phyloP scores from a whole-genome alignment of 768 basidiomycete species.

The Auriscalpium orientale region DNA sequence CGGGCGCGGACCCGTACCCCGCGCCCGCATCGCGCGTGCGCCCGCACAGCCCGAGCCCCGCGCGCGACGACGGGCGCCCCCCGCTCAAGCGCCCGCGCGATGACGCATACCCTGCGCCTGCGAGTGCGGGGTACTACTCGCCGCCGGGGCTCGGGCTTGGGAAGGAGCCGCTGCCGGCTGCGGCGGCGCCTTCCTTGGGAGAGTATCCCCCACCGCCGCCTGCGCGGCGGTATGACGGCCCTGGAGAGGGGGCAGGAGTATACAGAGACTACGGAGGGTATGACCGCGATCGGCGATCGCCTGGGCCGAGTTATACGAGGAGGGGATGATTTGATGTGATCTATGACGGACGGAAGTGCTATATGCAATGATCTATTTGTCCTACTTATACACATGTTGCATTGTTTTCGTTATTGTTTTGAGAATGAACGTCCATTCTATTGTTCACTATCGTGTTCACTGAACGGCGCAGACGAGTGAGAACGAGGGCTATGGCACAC shows the following conservation, averaged over 20 bases:
- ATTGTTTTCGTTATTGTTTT: no score
- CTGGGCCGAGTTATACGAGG: not conserved
- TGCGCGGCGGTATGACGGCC: not conserved
- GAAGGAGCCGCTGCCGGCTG: not conserved
- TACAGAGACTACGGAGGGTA: not conserved
- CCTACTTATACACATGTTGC: no score
- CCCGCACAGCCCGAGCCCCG: conserved; percentile 10
- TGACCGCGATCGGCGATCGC: not conserved
- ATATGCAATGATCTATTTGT: no score
- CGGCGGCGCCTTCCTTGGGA: not conserved
- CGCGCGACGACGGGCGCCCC: conserved; percentile 8
- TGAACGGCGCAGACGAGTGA: no score
- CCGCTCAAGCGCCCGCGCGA: conserved; percentile 11
- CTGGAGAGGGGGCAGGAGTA: not conserved
- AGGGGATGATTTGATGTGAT: not conserved
- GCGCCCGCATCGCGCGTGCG: conserved; percentile 8
- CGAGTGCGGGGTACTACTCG: not conserved
- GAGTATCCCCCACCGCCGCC: not conserved
- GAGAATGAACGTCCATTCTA: no score
- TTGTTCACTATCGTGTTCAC: no score
- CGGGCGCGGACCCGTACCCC: conserved; percentile 1
- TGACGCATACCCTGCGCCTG: conserved; percentile 1
- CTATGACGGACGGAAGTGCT: no score
- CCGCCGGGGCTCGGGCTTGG: not conserved
- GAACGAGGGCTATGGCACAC: no score